Conservation (phyloP, 345 rosid species). For the Gossypium australe region DNA sequence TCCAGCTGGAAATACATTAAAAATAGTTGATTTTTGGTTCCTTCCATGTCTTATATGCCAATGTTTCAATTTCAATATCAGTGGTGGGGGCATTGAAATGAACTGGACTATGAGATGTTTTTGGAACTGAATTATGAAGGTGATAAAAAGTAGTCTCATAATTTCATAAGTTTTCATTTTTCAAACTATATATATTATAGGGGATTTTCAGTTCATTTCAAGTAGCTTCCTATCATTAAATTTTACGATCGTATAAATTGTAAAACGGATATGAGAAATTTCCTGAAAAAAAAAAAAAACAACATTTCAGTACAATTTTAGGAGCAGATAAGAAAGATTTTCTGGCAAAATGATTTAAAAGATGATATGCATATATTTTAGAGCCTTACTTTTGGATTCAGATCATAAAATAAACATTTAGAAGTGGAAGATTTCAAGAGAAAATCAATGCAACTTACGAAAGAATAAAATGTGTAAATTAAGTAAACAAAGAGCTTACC, state of each 20-base stretch:
- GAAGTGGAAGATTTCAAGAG: background rate
- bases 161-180: background rate
- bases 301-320: background rate
- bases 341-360: background rate
- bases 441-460: background rate
- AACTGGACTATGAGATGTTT: slow-evolving; percentile 8
- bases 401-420: no score
- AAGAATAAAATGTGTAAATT: background rate
- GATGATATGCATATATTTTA: background rate
- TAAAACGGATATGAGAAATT: no score
- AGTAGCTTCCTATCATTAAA: background rate
- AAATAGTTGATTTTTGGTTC: background rate
- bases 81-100: slow-evolving; percentile 15
- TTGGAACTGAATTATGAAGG: slow-evolving; percentile 9
- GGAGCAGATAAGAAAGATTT: background rate
- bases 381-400: background rate
- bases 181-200: background rate
- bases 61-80: slow-evolving; percentile 9
- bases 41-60: background rate
- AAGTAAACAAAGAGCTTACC: background rate
- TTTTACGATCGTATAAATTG: no score
- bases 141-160: background rate
- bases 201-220: background rate
- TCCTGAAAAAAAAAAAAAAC: no score
- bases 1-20: background rate